Evolutionary conservation across 202 grass and related monocot species (phyloP).

Genomic region (Cymbopogon flexuosus): DNA sequence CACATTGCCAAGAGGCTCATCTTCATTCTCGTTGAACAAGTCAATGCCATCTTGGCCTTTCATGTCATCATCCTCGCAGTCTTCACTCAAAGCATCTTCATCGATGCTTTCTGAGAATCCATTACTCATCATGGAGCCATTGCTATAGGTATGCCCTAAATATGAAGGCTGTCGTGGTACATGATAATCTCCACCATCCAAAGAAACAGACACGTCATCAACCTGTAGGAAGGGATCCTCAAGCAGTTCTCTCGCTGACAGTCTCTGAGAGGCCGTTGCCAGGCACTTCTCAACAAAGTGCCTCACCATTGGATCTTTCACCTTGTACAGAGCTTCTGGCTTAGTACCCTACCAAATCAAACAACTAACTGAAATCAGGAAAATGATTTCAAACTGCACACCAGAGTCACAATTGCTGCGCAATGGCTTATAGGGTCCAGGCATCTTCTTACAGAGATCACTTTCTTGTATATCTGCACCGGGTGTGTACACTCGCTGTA

Average conservation of each 20-base stretch:
- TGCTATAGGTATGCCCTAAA: conserved; percentile 50
- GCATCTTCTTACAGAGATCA: conserved; percentile 72
- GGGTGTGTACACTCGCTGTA: conserved; percentile 90
- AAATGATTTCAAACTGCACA: conserved; percentile 4
- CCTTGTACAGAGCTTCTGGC: conserved; percentile 76
- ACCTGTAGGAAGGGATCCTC: conserved; percentile 67
- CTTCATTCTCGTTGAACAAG: conserved; percentile 74
- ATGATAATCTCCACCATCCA: conserved; percentile 36
- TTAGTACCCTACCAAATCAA: conserved; percentile 76
- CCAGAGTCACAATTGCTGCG: not conserved
- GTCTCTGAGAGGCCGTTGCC: conserved; percentile 43
- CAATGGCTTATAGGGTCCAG: not conserved
- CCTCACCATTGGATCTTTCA: conserved; percentile 64
- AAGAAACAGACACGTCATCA: conserved; percentile 35
- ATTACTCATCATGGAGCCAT: conserved; percentile 42
- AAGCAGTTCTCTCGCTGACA: conserved; percentile 70
- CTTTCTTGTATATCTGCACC: conserved; percentile 96
- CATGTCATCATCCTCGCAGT: not conserved
- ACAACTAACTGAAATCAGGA: conserved; percentile 35
- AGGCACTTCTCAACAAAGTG: conserved; percentile 83
- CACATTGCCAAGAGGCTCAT: conserved; percentile 63
- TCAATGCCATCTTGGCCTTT: conserved; percentile 40
- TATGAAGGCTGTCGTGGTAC: conserved; percentile 27
- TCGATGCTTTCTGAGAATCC: conserved; percentile 51
- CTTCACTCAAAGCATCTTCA: conserved; percentile 45